Evolutionary conservation across 805 yeast genomes (phyloP), one percentile per base, ranked within the genome.

Genomic region (Pichia eremophila): DNA sequence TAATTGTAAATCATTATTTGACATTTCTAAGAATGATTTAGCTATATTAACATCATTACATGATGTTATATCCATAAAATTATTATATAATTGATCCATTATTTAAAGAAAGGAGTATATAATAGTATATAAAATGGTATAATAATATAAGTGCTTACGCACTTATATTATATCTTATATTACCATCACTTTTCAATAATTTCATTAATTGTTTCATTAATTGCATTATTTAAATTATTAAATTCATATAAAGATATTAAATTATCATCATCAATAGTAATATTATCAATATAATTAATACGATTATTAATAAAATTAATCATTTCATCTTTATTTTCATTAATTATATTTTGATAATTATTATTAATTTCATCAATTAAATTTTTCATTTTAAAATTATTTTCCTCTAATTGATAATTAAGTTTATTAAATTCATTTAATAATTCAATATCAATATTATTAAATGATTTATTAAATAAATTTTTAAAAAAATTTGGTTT

Each of bases 41-140:
- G 98, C 98, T 12, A 76, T 67, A 6, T 72, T 73, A 1, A 76
- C 72, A 59, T 85, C 91, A 2, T 78, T 73, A 2, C 79, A 78
- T 22, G 87, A 85, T 0, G 98, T 89, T 46, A 93, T 81, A 39
- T 91, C 90, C 63, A 90, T 70, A 64, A 93, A 93, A 22, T 81
- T 77, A 22, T 85, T 81, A 10, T 35, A 17, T 18, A 37, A 43
- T 36, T 47, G 47, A 8, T 47, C 50, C 50, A 47, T 34, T 28
- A 8, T 32, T 3, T 3, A 19, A 19, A 19, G 22, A 19, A 19
- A 4, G 22, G 22, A 19, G 22, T 19, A 4, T 19, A 19, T 19
- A 19, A 3, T 3, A 19, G 4, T 3, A 19, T n/a, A n/a, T n/a
- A n/a, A n/a, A n/a, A n/a, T n/a, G n/a, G n/a, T n/a, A n/a, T n/a